Evolutionary conservation across 2,329 filamentous ascomycete species (phyloP), one percentile per base, ranked within the genome.

Genomic region (Penicillium sp.): DNA sequence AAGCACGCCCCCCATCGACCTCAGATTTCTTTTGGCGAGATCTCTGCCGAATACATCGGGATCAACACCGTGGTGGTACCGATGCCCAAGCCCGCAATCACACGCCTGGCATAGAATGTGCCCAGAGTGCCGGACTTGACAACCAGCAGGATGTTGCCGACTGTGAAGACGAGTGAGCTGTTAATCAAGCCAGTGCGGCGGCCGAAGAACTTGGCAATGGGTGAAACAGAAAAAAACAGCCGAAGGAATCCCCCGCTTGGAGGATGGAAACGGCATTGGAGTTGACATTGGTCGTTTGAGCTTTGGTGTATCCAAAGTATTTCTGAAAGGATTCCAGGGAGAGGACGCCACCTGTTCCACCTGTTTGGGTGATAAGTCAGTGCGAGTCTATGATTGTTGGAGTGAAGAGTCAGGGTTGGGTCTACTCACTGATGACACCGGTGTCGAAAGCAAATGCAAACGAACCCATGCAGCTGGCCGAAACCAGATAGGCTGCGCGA

Each of bases 181-280:
- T 79, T 69, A 19, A 82, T 75, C 33, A 83, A 74, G 6, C 76
- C 73, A 52, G 67, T 72, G 47, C 76, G 76, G 33, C 82, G 77
- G 10, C 81, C 82, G 35, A 77, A 71, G 24, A 70, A 69, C 33
- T 78, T 74, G 6, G 78, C 79, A 19, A 83, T 58, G 0, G 80
- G 79, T 56, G 77, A 80, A 52, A 81, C 78, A 54, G n/a, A n/a
- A 76, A 64, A 56, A 83, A 79, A 58, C 80, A 81, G 46, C 80
- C 80, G 55, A 82, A 79, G 64, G 84, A 84, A 39, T 80, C 80
- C 22, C 81, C 81, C 1, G 79, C 78, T 54, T 82, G 80, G 7
- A 83, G 78, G 4, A 83, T 76, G 0, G 77, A 77, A 19, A 82
- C 79, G 37, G 79, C 77, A 50, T 82, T 79, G 4, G 79, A 79